Percentiles rank a stretch among this genome's conserved stretches.
Evolutionary conservation across 2,329 filamentous ascomycete genomes (phyloP).

Genomic region (Trichophyton simii): DNA sequence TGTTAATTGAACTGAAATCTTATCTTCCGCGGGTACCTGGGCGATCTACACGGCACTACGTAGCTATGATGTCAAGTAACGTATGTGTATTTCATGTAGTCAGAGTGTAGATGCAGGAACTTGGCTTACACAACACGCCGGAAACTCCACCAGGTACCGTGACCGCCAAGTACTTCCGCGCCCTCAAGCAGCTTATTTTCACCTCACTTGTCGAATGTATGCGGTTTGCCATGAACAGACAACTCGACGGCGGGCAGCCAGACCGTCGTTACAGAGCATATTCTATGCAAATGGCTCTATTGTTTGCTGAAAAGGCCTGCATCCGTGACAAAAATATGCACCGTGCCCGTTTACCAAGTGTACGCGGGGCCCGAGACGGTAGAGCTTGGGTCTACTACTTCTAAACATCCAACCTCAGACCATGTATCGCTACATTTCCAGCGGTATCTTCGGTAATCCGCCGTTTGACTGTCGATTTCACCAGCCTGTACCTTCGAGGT

Average conservation of each 20-base stretch:
- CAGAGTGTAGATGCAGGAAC: neutral
- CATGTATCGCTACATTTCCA: neutral
- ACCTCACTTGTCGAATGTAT: neutral
- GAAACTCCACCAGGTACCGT: constrained; percentile 1
- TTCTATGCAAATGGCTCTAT: too few species aligned
- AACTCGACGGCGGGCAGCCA: neutral
- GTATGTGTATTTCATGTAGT: neutral
- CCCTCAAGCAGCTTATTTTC: neutral
- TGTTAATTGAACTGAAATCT: neutral
- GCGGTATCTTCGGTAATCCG: neutral
- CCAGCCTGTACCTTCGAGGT: neutral
- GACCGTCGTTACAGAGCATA: neutral
- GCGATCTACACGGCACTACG: neutral
- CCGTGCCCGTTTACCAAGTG: neutral
- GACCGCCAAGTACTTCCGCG: constrained; percentile 5
- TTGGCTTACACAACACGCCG: neutral
- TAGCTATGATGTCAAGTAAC: neutral
- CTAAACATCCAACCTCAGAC: neutral
- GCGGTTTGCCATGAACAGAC: neutral
- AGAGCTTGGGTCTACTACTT: neutral
- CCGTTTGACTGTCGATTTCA: neutral
- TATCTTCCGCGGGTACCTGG: neutral
- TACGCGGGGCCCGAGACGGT: neutral
- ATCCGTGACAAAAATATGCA: neutral
- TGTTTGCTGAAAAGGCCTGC: too few species aligned